phyloP scores from a whole-genome alignment of 257 asterid species.

The Salvia splendens region DNA sequence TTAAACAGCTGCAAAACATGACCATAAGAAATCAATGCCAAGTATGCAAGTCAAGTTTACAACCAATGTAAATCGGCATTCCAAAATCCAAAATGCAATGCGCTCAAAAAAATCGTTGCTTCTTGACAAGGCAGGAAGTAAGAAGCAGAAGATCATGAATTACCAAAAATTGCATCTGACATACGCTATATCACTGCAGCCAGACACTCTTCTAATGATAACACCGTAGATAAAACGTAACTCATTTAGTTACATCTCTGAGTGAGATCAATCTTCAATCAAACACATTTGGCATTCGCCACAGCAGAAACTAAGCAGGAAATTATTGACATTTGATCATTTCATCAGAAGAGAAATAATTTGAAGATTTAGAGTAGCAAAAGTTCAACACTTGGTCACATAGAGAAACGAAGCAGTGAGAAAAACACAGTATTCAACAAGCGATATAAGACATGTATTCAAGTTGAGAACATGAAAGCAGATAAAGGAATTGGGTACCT shows the following conservation, averaged over 20 bases:
- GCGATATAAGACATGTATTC: constrained; percentile 8
- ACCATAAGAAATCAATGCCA: not conserved
- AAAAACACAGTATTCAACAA: constrained; percentile 21
- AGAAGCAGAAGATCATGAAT: constrained; percentile 24
- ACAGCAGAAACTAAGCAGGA: constrained; percentile 26
- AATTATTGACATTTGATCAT: constrained; percentile 14
- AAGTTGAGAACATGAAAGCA: constrained; percentile 26
- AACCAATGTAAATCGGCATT: constrained; percentile 4
- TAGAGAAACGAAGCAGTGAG: not conserved
- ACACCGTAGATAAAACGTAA: constrained; percentile 15
- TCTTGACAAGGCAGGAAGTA: not conserved
- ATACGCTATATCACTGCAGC: not conserved
- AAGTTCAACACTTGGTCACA: not conserved
- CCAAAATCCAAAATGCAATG: constrained; percentile 13
- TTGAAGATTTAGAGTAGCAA: constrained; percentile 9
- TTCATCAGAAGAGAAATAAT: not conserved
- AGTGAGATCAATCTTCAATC: constrained; percentile 12
- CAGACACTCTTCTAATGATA: constrained; percentile 16
- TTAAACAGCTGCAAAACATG: constrained; percentile 4
- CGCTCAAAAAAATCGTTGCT: constrained; percentile 8
- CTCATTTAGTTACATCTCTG: constrained; percentile 20
- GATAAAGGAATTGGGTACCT: constrained; percentile 29
- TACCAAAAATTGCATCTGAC: constrained; percentile 4
- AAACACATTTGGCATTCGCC: constrained; percentile 26
- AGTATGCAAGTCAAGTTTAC: constrained; percentile 7